phyloP scores from a whole-genome alignment of 208 protist genomes.

The Leishmania tropica region DNA sequence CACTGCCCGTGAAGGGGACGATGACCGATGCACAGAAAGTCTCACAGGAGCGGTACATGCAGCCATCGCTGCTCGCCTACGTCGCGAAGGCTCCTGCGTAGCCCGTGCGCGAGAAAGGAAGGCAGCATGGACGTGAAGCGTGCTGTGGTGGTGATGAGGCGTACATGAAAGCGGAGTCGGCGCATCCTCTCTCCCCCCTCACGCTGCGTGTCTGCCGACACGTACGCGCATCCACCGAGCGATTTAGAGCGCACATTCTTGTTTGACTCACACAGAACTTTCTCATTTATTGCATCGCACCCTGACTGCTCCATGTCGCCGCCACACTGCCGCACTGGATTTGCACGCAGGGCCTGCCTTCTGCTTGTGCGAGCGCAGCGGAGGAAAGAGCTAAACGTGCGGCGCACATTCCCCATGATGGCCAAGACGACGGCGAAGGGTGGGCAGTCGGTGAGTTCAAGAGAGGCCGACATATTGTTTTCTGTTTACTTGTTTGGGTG shows the following conservation, averaged over 20 bases:
- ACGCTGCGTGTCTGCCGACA: background rate
- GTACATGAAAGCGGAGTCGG: background rate
- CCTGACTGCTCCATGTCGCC: background rate
- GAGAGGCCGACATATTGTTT: background rate
- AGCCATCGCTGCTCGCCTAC: constrained; percentile 70
- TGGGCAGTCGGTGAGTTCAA: background rate
- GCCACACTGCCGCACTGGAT: background rate
- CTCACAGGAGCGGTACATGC: constrained; percentile 52
- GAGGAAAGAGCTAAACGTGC: background rate
- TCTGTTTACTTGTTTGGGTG: background rate
- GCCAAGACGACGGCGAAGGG: background rate
- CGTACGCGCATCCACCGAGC: background rate
- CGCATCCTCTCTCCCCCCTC: too few species aligned
- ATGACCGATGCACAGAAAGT: constrained; percentile 54
- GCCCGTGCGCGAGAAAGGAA: too few species aligned
- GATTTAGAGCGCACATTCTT: background rate
- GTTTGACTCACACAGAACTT: background rate
- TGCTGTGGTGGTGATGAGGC: background rate
- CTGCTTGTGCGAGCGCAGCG: background rate
- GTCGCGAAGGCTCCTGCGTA: background rate
- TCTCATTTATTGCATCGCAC: too few species aligned
- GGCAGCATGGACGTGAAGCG: background rate
- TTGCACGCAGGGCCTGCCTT: background rate
- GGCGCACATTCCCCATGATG: background rate
- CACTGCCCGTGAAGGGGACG: constrained; percentile 32